Conservation (phyloP, 2,329 filamentous ascomycete species). For the Talaromyces piceae region DNA sequence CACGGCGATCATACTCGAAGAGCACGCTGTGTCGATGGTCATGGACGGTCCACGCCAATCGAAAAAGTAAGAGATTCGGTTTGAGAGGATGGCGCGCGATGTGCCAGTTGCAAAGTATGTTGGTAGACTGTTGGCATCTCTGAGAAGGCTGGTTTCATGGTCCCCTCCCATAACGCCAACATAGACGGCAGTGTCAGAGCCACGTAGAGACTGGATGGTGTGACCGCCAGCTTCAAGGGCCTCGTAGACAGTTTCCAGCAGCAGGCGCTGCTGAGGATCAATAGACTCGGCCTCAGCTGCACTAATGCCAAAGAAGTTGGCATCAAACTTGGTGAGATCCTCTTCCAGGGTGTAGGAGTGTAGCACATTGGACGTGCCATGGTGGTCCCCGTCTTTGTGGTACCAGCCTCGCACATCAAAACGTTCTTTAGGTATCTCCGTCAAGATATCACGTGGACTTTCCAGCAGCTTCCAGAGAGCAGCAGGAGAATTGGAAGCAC, state of each 20-base stretch:
- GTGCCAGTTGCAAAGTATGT: too few species aligned
- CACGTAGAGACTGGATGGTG: conserved; percentile 15
- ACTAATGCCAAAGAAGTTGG: conserved; percentile 15
- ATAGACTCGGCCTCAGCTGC: conserved; percentile 1
- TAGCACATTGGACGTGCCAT: conserved; percentile 12
- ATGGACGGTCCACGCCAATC: conserved; percentile 34
- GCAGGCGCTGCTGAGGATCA: conserved; percentile 20
- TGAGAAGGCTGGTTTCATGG: too few species aligned
- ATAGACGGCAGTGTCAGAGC: conserved; percentile 22
- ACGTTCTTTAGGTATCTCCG: not conserved
- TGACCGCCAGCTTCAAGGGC: conserved; percentile 19
- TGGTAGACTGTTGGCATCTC: too few species aligned
- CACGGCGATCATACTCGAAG: conserved; percentile 32
- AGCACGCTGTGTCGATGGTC: conserved; percentile 43
- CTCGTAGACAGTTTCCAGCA: conserved; percentile 31
- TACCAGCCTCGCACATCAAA: conserved; percentile 2
- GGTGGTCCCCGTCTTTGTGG: not conserved
- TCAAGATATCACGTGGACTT: conserved; percentile 8
- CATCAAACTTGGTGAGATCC: conserved; percentile 23
- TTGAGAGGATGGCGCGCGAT: conserved; percentile 19
- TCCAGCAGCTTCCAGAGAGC: conserved; percentile 12
- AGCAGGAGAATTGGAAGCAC: not conserved
- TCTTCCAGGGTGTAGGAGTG: conserved; percentile 8
- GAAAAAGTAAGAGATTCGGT: conserved; percentile 35
- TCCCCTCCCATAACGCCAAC: conserved; percentile 19